Conservation (phyloP, 495 filamentous ascomycete genomes). For the Hypomontagnella submonticulosa region DNA sequence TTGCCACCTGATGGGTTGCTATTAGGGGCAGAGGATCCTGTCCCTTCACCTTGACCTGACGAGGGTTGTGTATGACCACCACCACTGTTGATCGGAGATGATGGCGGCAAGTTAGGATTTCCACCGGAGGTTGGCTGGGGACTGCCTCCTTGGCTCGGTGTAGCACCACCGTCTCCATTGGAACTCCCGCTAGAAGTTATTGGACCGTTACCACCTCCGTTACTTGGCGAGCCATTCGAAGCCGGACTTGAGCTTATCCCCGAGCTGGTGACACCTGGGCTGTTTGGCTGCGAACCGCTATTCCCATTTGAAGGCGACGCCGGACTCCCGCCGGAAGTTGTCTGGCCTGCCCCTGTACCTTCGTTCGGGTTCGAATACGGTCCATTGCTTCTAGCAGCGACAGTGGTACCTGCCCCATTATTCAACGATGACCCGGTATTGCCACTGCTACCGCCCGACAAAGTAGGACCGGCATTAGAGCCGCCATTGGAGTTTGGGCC, state of each 20-base stretch:
- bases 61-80: conserved; percentile 14
- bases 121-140: conserved; percentile 15
- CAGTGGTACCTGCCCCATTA: conserved; percentile 11
- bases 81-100: conserved; percentile 7
- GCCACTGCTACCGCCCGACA: conserved; percentile 1
- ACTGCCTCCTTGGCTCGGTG: conserved; percentile 23
- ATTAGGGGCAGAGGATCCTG: background rate
- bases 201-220: conserved; percentile 10
- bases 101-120: conserved; percentile 16
- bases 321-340: conserved; percentile 8
- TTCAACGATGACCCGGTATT: conserved; percentile 10
- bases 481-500: conserved; percentile 9
- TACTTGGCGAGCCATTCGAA: conserved; percentile 27
- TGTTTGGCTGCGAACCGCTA: background rate
- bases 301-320: conserved; percentile 10
- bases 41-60: conserved; percentile 19
- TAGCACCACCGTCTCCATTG: conserved; percentile 4
- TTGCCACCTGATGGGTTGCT: conserved; percentile 5
- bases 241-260: conserved; percentile 14
- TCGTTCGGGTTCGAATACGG: conserved; percentile 19
- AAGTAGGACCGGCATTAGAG: conserved; percentile 10
- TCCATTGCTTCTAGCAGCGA: conserved; percentile 1
- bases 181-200: conserved; percentile 11
- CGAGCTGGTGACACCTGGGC: background rate
- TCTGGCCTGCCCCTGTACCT: conserved; percentile 5